Percentiles rank a stretch among this genome's conserved stretches.
phyloP scores from a whole-genome alignment of 108 stramenopile species.

The Epithemia pelagica region DNA sequence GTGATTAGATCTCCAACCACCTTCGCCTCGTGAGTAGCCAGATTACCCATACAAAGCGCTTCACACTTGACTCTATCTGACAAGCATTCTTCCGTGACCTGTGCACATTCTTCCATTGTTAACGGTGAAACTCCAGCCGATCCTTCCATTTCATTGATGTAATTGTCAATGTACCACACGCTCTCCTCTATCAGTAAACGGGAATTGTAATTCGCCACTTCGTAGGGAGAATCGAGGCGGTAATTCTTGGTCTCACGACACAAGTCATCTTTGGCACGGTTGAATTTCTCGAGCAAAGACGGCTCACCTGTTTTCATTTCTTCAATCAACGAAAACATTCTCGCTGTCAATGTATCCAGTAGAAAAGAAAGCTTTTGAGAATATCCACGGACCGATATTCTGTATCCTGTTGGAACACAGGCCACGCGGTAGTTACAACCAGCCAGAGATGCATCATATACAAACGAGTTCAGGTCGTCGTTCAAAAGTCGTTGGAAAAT shows the following conservation, averaged over 20 bases:
- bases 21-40: constrained; percentile 57
- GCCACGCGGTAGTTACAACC: constrained; percentile 68
- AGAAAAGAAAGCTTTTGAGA: constrained; percentile 77
- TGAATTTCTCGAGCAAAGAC: constrained; percentile 43
- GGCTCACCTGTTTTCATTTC: constrained; percentile 79
- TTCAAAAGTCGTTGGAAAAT: constrained; percentile 73
- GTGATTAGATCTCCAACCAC: constrained; percentile 50
- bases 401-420: constrained; percentile 56
- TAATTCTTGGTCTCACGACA: constrained; percentile 82
- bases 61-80: constrained; percentile 52
- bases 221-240: constrained; percentile 71
- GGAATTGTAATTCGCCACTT: constrained; percentile 77
- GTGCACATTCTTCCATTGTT: constrained; percentile 78
- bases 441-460: constrained; percentile 85
- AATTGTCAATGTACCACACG: constrained; percentile 76
- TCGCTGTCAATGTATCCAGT: constrained; percentile 62
- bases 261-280: constrained; percentile 63
- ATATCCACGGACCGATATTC: constrained; percentile 68
- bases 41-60: constrained; percentile 80
- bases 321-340: constrained; percentile 70
- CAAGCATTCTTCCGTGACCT: constrained; percentile 54
- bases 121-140: constrained; percentile 60
- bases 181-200: constrained; percentile 67
- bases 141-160: constrained; percentile 76
- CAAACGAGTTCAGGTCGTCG: constrained; percentile 78